Conservation (phyloP, 768 basidiomycete genomes). For the Amanita polypyramis region DNA sequence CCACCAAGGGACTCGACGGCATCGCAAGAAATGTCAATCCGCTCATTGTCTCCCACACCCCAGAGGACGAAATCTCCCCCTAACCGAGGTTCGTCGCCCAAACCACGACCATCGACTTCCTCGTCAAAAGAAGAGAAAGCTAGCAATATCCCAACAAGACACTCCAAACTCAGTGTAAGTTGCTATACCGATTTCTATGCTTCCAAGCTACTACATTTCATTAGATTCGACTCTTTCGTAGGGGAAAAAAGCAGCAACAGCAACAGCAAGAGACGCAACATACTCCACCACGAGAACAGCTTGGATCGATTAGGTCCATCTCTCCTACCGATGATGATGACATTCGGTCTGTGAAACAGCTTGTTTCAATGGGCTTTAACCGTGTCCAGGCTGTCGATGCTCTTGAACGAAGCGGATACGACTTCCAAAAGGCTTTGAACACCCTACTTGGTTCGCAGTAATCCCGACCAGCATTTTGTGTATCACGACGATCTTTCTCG, state of each 20-base stretch:
- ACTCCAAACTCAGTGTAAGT: constrained; percentile 74
- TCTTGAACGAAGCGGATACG: constrained; percentile 76
- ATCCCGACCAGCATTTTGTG: constrained; percentile 3
- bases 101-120: constrained; percentile 47
- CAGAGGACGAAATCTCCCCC: constrained; percentile 22
- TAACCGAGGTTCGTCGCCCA: constrained; percentile 45
- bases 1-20: constrained; percentile 19
- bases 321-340: constrained; percentile 59
- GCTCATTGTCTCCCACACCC: constrained; percentile 24
- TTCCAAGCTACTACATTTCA: constrained; percentile 3
- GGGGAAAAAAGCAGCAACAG: constrained; percentile 57
- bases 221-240: constrained; percentile 71
- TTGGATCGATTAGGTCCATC: constrained; percentile 15
- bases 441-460: constrained; percentile 40
- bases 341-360: constrained; percentile 64
- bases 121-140: constrained; percentile 54
- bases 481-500: background rate
- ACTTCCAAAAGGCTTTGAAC: constrained; percentile 70
- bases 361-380: constrained; percentile 88
- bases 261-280: constrained; percentile 28
- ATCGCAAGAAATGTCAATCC: background rate
- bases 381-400: constrained; percentile 74
- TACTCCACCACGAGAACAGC: constrained; percentile 32
- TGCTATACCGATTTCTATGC: background rate
- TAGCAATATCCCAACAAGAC: constrained; percentile 45